A percentile compares a stretch with the other conserved stretches of the same genome.
These are phyloP conservation scores for Pinus tabuliformis DNA, from an alignment of 75 land plant species.

Conservation along the genomic window DNA sequence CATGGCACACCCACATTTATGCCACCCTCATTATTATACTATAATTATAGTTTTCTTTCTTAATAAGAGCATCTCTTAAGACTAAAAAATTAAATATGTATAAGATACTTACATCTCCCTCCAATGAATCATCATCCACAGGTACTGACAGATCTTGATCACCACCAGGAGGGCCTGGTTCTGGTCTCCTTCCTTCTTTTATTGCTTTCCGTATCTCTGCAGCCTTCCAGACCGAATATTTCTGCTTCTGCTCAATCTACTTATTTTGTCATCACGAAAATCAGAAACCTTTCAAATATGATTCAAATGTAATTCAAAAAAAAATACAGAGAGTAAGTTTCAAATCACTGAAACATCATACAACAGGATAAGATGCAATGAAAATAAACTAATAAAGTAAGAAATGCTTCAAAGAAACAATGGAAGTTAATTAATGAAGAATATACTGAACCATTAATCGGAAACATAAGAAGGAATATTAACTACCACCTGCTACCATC, in stretches of 20 bases:
- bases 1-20: too few relatives aligned
- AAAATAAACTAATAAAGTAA: not conserved
- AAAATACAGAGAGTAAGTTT: not conserved
- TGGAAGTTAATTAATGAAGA: not conserved
- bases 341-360: not conserved
- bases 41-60: not conserved
- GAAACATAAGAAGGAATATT: not conserved
- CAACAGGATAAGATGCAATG: not conserved
- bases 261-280: not conserved
- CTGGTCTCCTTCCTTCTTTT: constrained; percentile 89
- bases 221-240: constrained; percentile 98
- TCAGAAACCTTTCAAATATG: not conserved
- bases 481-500: not conserved
- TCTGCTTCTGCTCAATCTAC: constrained; percentile 94
- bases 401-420: not conserved
- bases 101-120: not conserved
- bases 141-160: constrained; percentile 51
- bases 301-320: not conserved
- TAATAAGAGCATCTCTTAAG: not conserved
- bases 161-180: constrained; percentile 91
- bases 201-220: constrained; percentile 95
- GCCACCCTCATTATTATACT: not conserved
- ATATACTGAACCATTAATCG: not conserved
- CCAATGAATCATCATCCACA: constrained; percentile 14
- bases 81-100: not conserved